phyloP scores from a whole-genome alignment of 176 grass and related monocot genomes.

The Rhipidocladum racemiflorum region DNA sequence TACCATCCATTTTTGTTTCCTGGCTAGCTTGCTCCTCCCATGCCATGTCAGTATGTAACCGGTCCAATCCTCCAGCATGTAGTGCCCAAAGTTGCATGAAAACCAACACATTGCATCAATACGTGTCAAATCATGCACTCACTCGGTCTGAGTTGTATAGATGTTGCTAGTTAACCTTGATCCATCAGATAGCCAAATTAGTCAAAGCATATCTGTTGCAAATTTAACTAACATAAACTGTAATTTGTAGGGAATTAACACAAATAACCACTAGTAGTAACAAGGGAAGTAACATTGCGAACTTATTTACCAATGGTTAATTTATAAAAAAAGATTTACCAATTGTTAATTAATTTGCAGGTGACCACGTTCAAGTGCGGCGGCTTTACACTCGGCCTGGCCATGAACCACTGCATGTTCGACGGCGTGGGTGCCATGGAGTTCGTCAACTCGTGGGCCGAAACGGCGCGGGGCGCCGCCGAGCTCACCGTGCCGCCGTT shows the following conservation, averaged over 20 bases:
- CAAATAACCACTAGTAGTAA: neutral
- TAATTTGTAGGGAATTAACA: neutral
- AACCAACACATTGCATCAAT: neutral
- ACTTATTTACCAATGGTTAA: neutral
- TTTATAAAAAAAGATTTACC: neutral
- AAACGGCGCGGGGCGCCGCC: conserved; percentile 66
- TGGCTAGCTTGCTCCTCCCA: no score
- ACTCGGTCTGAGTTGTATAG: neutral
- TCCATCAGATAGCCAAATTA: neutral
- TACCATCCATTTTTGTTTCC: no score
- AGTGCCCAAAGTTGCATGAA: neutral
- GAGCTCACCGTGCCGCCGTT: conserved; percentile 62
- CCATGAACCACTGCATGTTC: conserved; percentile 98
- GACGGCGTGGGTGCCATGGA: conserved; percentile 92
- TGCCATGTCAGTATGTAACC: no score
- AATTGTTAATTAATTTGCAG: conserved; percentile 11
- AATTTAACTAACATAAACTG: neutral
- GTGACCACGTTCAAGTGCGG: conserved; percentile 86
- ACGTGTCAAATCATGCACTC: neutral
- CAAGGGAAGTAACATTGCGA: neutral
- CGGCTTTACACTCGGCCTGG: conserved; percentile 69
- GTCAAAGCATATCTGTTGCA: neutral
- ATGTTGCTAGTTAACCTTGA: neutral
- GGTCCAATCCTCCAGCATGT: no score
- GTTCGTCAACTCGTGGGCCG: conserved; percentile 94